These are phyloP conservation scores for Glycine soja DNA, from an alignment of 306 rosid species.

Conservation along the genomic window DNA sequence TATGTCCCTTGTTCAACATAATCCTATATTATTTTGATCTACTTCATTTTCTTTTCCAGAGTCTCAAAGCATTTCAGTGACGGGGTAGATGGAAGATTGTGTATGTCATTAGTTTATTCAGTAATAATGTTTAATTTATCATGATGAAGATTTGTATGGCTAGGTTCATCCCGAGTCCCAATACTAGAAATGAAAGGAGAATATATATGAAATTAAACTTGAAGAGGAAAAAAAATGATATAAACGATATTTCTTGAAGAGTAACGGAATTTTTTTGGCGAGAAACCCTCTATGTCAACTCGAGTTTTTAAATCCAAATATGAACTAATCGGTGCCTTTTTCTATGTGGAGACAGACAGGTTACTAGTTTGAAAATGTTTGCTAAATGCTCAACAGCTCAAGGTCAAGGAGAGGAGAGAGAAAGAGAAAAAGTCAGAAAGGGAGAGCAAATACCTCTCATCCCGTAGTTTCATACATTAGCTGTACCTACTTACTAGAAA, in stretches of 20 bases:
- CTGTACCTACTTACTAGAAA: no score
- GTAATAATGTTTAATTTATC: neutral
- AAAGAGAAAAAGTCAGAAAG: neutral
- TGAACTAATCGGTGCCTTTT: neutral
- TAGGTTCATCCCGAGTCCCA: slow-evolving; percentile 17
- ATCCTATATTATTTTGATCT: neutral
- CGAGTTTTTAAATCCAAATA: neutral
- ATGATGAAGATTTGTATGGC: neutral
- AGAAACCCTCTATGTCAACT: neutral
- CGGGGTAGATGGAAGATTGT: neutral
- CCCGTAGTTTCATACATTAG: no score
- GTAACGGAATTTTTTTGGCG: neutral
- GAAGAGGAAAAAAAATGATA: neutral
- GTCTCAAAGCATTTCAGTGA: slow-evolving; percentile 1
- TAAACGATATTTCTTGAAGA: neutral
- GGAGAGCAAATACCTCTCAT: no score
- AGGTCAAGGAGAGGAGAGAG: neutral
- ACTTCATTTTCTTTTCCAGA: neutral
- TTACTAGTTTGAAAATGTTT: slow-evolving; percentile 16
- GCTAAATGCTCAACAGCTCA: neutral
- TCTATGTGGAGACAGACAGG: slow-evolving; percentile 27
- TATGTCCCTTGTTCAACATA: neutral
- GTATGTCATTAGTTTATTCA: neutral
- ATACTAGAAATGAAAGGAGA: neutral
- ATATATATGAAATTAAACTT: neutral